Percentiles rank a stretch among this genome's conserved stretches.
phyloP scores from a whole-genome alignment of 129 eudicot genomes.

The Lactuca saligna region DNA sequence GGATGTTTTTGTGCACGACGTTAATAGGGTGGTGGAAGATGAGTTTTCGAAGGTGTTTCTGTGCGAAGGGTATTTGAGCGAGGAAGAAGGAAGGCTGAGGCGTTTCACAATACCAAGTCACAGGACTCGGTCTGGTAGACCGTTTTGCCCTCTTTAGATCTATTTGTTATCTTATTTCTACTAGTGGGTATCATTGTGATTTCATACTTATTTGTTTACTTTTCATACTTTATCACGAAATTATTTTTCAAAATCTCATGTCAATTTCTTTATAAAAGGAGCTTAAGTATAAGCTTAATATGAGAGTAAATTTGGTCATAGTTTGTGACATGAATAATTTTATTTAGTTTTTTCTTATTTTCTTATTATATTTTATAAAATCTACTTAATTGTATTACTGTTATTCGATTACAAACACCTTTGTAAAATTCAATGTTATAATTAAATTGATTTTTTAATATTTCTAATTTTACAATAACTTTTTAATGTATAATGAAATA shows the following conservation, averaged over 20 bases:
- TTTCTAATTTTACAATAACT: too few relatives aligned
- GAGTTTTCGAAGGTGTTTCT: slow-evolving; percentile 58
- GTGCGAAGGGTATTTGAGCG: slow-evolving; percentile 67
- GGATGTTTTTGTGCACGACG: slow-evolving; percentile 85
- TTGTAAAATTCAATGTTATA: too few relatives aligned
- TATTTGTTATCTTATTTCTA: slow-evolving; percentile 8
- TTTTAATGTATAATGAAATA: too few relatives aligned
- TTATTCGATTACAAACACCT: too few relatives aligned
- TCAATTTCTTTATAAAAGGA: background rate
- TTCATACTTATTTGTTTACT: background rate
- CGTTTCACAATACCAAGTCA: slow-evolving; percentile 84
- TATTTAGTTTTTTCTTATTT: too few relatives aligned
- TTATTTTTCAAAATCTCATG: background rate
- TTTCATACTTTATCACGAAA: background rate
- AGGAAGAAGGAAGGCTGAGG: slow-evolving; percentile 70
- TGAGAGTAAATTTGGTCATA: background rate
- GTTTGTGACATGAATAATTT: too few relatives aligned
- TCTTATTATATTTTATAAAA: too few relatives aligned
- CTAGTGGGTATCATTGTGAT: slow-evolving; percentile 12
- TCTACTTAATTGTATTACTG: too few relatives aligned
- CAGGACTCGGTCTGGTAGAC: slow-evolving; percentile 54
- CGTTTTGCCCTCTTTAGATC: slow-evolving; percentile 59
- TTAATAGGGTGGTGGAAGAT: slow-evolving; percentile 70
- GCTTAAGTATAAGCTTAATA: too few relatives aligned
- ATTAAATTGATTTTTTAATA: too few relatives aligned